Conservation (phyloP, 2,329 filamentous ascomycete species). For the Aspergillus fumigatiaffinis region DNA sequence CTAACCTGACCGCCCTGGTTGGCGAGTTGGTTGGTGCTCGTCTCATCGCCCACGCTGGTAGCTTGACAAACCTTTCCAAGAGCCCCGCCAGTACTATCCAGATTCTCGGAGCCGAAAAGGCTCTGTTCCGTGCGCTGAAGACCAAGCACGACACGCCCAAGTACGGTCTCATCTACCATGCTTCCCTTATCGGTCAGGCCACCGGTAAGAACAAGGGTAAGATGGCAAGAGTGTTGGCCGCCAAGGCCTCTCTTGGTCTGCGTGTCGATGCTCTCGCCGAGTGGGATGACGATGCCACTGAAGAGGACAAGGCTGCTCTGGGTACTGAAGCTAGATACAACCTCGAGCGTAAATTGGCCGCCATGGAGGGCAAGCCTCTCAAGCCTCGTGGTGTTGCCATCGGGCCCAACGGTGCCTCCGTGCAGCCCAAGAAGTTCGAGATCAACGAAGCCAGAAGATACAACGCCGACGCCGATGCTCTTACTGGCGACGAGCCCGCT, state of each 20-base stretch:
- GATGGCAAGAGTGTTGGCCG: slow-evolving; percentile 92
- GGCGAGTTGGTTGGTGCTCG: slow-evolving; percentile 92
- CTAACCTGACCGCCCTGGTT: slow-evolving; percentile 88
- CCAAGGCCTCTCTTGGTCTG: slow-evolving; percentile 88
- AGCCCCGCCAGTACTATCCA: slow-evolving; percentile 93
- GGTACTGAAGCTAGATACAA: slow-evolving; percentile 59
- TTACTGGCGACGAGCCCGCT: slow-evolving; percentile 63
- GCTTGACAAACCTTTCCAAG: slow-evolving; percentile 91
- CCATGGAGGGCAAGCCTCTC: slow-evolving; percentile 84
- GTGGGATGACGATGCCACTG: slow-evolving; percentile 72
- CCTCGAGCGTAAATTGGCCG: slow-evolving; percentile 47
- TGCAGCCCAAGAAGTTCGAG: slow-evolving; percentile 66
- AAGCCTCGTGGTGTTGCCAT: slow-evolving; percentile 71
- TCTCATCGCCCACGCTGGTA: slow-evolving; percentile 91
- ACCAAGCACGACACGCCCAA: slow-evolving; percentile 99
- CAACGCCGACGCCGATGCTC: slow-evolving; percentile 87
- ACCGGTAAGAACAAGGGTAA: slow-evolving; percentile 99
- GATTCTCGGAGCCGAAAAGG: slow-evolving; percentile 98
- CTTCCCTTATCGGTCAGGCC: slow-evolving; percentile 90
- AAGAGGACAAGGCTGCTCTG: slow-evolving; percentile 81
- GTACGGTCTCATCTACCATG: slow-evolving; percentile 92
- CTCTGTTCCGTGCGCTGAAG: slow-evolving; percentile 95
- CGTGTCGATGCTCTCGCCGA: slow-evolving; percentile 87
- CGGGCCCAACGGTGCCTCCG: slow-evolving; percentile 65
- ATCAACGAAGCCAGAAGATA: slow-evolving; percentile 92